Base-by-base conservation (phyloP, 495 filamentous ascomycete genomes). In the Astrothelium macrocarpum region DNA sequence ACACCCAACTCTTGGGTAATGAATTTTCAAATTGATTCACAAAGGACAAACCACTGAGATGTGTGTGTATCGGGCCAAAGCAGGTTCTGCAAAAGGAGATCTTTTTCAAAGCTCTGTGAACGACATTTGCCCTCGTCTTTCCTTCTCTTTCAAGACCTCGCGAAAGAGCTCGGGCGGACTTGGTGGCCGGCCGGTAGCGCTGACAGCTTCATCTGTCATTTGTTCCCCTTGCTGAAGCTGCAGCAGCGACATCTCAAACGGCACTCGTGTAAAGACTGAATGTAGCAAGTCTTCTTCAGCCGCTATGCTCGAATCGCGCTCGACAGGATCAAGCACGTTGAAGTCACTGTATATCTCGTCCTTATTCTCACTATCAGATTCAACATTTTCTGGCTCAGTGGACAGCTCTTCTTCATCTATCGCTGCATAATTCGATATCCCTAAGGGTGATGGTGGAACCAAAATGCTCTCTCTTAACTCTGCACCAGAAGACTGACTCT, bases 161-260 rank as follows among this genome's bases (percentile, higher is more conserved):
- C 49, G 49, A 2, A 56, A 29, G 2, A 56, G 62, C 16, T 59
- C 62, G 25, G 45, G 43, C 36, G 45, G 60, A 29, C 60, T 62
- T 23, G 29, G 62, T 7, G 42, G 62, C 53, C 62, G 59, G 31
- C 60, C 62, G 34, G 28, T 31, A 53, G 31, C 32, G 4, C 46
- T 18, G 26, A 32, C n/a, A 7, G 31, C 42, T 53, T 32, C 32
- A 7, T 25, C 29, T 10, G 4, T 25, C 49, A 56, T 56, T 29
- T 10, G 26, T 56, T 56, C 49, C 23, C 29, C 49, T 28, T 16
- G 49, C 49, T 16, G 49, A 5, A 56, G 16, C 20, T 56, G 49
- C 16, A 29, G 29, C 20, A 3, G 25, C 2, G 49, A 56, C 12
- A 56, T 29, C 49, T 56, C 49, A 9, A 56, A 25, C 10, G 49